Evolutionary conservation across 1,284 basidiomycete species (phyloP).

Genomic region (Tilletia indica): DNA sequence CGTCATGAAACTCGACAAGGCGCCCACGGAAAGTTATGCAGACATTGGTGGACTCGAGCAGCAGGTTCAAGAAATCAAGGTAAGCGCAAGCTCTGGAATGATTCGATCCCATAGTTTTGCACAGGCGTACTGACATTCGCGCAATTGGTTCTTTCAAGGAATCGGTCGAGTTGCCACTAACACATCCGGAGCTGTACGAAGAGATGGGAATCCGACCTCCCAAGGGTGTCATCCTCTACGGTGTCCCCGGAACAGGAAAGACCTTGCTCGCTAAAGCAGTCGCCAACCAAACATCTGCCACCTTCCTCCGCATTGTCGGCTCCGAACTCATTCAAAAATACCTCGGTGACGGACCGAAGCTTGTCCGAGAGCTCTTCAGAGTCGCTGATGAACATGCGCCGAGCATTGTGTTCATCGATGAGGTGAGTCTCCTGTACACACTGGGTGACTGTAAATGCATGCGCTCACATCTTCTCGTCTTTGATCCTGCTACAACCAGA

Average conservation of each 20-base stretch:
- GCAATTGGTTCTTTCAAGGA: constrained; percentile 64
- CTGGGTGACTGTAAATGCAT: not conserved
- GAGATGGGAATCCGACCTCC: constrained; percentile 99
- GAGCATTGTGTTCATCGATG: constrained; percentile 60
- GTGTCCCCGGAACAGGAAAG: constrained; percentile 97
- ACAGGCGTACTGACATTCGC: constrained; percentile 1
- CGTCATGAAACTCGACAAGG: constrained; percentile 94
- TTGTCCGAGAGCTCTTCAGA: constrained; percentile 59
- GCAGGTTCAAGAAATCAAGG: constrained; percentile 98
- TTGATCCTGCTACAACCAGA: constrained; percentile 23
- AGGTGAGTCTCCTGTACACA: constrained; percentile 25
- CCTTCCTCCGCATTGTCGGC: constrained; percentile 95
- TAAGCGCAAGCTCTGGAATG: not conserved
- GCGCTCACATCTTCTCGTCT: too few species aligned
- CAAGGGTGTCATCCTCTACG: constrained; percentile 98
- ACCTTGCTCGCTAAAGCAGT: constrained; percentile 97
- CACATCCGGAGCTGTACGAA: constrained; percentile 97
- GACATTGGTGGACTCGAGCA: constrained; percentile 95
- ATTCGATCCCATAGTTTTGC: too few species aligned
- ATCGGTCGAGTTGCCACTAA: constrained; percentile 95
- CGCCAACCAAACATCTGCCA: constrained; percentile 97
- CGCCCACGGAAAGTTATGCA: constrained; percentile 96
- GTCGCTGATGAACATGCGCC: constrained; percentile 59
- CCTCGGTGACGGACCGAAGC: constrained; percentile 76
- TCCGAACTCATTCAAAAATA: constrained; percentile 99